Evolutionary conservation across 2,329 filamentous ascomycete species (phyloP).

Genomic region (Verticillium zaregamsianum): DNA sequence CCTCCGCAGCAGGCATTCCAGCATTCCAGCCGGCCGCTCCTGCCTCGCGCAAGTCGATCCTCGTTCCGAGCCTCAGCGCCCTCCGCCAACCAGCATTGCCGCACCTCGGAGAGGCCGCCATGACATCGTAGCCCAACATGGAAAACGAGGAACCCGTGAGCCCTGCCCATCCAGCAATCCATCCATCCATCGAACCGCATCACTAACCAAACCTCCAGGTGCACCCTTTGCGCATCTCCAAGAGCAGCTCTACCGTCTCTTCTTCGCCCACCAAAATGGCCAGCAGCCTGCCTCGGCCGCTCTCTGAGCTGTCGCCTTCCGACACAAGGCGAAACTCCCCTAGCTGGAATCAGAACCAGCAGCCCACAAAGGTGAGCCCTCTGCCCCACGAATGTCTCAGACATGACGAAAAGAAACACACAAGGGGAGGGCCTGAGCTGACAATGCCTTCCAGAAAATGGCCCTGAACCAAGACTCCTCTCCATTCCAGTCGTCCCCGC

Average conservation of each 20-base stretch:
- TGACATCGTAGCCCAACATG: slow-evolving; percentile 9
- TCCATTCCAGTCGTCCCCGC: slow-evolving; percentile 80
- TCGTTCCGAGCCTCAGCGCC: background rate
- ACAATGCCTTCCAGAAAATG: slow-evolving; percentile 53
- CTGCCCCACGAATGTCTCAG: slow-evolving; percentile 15
- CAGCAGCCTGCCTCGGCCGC: slow-evolving; percentile 62
- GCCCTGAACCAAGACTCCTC: slow-evolving; percentile 69
- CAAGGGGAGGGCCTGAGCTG: slow-evolving; percentile 15
- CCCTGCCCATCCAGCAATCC: background rate
- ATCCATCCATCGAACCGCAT: background rate
- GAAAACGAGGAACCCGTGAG: slow-evolving; percentile 13
- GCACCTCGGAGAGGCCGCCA: background rate
- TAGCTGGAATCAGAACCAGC: slow-evolving; percentile 72
- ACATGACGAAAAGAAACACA: slow-evolving; percentile 1
- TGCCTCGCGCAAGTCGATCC: background rate
- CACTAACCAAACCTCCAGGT: slow-evolving; percentile 44
- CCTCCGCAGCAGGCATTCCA: slow-evolving; percentile 6
- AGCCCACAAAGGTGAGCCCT: slow-evolving; percentile 61
- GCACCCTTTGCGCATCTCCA: slow-evolving; percentile 76
- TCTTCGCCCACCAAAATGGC: slow-evolving; percentile 62
- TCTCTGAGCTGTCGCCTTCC: slow-evolving; percentile 84
- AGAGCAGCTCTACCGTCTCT: slow-evolving; percentile 39
- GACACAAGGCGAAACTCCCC: slow-evolving; percentile 89
- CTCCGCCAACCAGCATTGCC: background rate
- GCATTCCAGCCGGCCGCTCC: background rate